Evolutionary conservation across 345 rosid species (phyloP), one percentile per base, ranked within the genome.

Genomic region (Gossypium anomalum): DNA sequence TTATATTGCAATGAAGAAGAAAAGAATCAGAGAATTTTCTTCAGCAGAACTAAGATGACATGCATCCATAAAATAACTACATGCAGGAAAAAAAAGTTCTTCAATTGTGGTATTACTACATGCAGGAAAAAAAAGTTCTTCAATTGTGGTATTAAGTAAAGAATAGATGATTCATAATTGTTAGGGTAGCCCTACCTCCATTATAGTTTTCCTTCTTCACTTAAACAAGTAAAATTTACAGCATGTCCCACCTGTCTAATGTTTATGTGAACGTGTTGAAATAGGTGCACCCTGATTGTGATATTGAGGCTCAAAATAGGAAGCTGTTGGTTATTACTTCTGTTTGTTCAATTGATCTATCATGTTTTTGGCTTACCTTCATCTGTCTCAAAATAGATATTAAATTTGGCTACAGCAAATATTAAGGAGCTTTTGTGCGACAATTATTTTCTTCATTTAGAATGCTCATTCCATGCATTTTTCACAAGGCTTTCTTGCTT

Each of bases 1-100:
- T 68, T 29, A 67, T 67, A 48, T 68, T 49, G 59, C 72, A 68
- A 68, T 20, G 44, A 25, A 68, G 23, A 47, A 22, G 71, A 67
- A 67, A 67, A 13, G 38, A 67, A 47, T 16, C 7, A 67, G 17
- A 23, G 19, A 47, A 48, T 47, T 34, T 61, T 61, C 45, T 61
- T 61, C 9, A 4, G 19, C 34, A 12, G 9, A 20, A 13, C 53
- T 44, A 44, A 65, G 48, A 56, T 45, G 38, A 15, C 5, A 69
- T 27, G 25, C 59, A 67, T 22, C 56, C 19, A 23, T 4, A 22
- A 47, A 56, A 67, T 20, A 67, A 25, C 51, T 23, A 44, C 7
- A 0, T 22, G 19, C n/a, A 47, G 22, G 13, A n/a, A 4, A 45
- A 22, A 44, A 20, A 1, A 1, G 70, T 23, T 49, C 9, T 25